Base-by-base conservation (phyloP, 768 basidiomycete species). In the Vishniacozyma victoriae region DNA sequence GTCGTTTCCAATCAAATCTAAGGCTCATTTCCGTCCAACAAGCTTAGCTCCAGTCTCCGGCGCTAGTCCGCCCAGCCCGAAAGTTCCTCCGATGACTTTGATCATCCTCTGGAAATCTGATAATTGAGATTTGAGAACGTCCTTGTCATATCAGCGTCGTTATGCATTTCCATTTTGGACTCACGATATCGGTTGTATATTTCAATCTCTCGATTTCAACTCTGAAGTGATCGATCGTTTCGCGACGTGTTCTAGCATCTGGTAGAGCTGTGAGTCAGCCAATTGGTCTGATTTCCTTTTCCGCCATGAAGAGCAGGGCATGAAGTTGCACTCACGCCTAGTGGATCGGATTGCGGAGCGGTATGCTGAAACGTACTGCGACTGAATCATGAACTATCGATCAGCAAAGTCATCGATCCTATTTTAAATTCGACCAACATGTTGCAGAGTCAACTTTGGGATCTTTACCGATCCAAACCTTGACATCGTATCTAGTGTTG, bases 191-290 rank as follows among this genome's bases (percentile, higher is more conserved):
- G 15, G 52, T 52, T 13, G 55, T 54, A 3, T 44, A 39, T 14
- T 54, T 44, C 15, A 72, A 35, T 41, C 61, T 48, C 31, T 68
- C 62, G n/a, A 72, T 35, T 46, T 72, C 70, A 11, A 52, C 50
- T 49, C 70, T 36, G 0, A 72, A 37, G 46, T 51, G 70, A 48
- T 72, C 59, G 4, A 72, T 46, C 15, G 70, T 72, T 36, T 72
- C 70, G 41, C 70, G 39, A 4, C 70, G 55, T 5, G 64, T 67
- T 9, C 39, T 31, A 11, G 55, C 36, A 39, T 68, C 65, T 13
- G 65, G 68, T n/a, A 71, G 46, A 29, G 68, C 70, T 71, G 39
- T 37, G 11, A 18, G 16, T 11, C 18, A 16, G 9, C 16, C 4
- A 22, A 7, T 33, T 9, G 9, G 29, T 33, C 9, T 33, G 29